phyloP scores from a whole-genome alignment of 2,329 filamentous ascomycete genomes.

The Tolypocladium sp. region DNA sequence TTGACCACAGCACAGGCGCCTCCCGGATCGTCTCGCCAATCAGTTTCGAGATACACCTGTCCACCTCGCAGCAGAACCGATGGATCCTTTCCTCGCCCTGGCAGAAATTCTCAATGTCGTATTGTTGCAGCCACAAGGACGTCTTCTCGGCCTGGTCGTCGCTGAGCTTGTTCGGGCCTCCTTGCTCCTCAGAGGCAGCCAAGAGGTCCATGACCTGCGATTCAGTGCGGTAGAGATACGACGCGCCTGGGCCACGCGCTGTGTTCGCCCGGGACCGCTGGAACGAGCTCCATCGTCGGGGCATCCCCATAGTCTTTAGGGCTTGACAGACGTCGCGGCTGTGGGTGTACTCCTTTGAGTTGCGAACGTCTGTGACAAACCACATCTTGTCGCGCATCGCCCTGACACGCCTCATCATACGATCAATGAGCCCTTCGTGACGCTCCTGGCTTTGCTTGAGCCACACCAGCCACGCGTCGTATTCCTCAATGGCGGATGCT shows the following conservation, averaged over 20 bases:
- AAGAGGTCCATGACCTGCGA: conserved; percentile 81
- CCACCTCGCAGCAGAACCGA: conserved; percentile 83
- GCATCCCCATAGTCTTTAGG: conserved; percentile 79
- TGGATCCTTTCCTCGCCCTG: conserved; percentile 92
- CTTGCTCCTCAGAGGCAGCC: conserved; percentile 72
- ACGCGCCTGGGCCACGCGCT: conserved; percentile 38
- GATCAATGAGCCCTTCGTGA: conserved; percentile 63
- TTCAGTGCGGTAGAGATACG: conserved; percentile 71
- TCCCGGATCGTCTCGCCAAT: conserved; percentile 78
- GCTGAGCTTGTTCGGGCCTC: conserved; percentile 89
- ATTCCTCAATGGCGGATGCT: conserved; percentile 65
- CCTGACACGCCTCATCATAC: conserved; percentile 64
- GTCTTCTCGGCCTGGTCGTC: conserved; percentile 90
- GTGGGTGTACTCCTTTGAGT: conserved; percentile 81
- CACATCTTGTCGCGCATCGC: conserved; percentile 94
- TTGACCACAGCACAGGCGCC: conserved; percentile 85
- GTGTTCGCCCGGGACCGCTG: conserved; percentile 39
- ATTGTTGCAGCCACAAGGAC: conserved; percentile 69
- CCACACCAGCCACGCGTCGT: conserved; percentile 75
- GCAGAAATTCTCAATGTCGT: conserved; percentile 85
- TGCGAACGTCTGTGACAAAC: conserved; percentile 91
- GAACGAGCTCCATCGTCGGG: conserved; percentile 45
- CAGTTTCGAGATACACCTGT: conserved; percentile 75
- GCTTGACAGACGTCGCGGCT: conserved; percentile 79
- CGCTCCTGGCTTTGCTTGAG: conserved; percentile 74